These are phyloP conservation scores for Lumnitzera racemosa DNA, from an alignment of 345 rosid genomes.

Conservation along the genomic window DNA sequence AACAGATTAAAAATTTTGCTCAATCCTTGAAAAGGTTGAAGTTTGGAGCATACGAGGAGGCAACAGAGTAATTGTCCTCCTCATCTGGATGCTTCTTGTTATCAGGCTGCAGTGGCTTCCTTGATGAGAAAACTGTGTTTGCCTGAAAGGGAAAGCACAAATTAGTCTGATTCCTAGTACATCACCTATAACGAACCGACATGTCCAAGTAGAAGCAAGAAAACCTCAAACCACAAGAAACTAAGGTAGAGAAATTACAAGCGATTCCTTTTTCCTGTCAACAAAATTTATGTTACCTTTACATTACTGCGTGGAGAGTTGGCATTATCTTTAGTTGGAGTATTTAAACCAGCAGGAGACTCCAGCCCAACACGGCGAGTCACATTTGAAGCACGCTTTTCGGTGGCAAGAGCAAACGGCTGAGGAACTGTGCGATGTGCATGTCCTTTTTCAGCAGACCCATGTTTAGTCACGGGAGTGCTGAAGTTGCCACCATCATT, in stretches of 20 bases:
- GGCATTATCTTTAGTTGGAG: no score
- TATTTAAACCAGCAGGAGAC: no score
- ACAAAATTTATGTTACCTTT: no score
- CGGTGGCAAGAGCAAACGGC: conserved; percentile 43
- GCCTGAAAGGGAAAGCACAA: not conserved
- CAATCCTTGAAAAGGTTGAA: not conserved
- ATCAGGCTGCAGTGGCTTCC: conserved; percentile 42
- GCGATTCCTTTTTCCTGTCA: no score
- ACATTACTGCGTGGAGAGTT: no score
- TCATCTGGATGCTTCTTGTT: conserved; percentile 54
- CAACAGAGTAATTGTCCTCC: conserved; percentile 65
- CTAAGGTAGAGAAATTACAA: no score
- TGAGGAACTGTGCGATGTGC: conserved; percentile 26
- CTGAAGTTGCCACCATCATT: conserved; percentile 17
- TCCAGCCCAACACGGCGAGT: conserved; percentile 1
- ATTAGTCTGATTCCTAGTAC: no score
- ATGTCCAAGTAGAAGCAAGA: no score
- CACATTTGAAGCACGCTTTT: conserved; percentile 22
- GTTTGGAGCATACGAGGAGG: conserved; percentile 69
- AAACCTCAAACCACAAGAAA: no score
- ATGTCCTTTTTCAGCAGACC: conserved; percentile 12
- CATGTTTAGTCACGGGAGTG: conserved; percentile 24
- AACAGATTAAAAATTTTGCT: conserved; percentile 1
- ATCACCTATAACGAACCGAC: no score
- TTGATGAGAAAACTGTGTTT: conserved; percentile 17